phyloP scores from a whole-genome alignment of 2,329 filamentous ascomycete species.

The Helotiales sp. region DNA sequence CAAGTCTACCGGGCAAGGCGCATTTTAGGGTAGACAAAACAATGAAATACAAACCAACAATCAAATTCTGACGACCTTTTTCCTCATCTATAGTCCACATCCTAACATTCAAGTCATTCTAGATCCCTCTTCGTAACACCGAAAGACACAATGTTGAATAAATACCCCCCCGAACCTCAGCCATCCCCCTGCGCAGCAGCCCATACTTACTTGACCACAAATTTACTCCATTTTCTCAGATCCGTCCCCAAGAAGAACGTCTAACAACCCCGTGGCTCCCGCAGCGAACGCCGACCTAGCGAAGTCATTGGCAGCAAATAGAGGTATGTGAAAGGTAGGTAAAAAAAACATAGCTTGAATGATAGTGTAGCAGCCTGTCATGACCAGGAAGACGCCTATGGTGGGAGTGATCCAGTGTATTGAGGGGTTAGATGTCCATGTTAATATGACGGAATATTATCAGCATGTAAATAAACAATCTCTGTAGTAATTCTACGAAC shows the following conservation, averaged over 20 bases:
- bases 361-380: constrained; percentile 54
- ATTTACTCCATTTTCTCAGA: constrained; percentile 25
- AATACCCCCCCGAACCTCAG: too few species aligned
- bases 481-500: background rate
- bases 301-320: constrained; percentile 52
- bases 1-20: background rate
- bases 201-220: constrained; percentile 17
- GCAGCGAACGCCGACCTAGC: constrained; percentile 48
- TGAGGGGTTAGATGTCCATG: constrained; percentile 49
- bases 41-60: background rate
- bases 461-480: background rate
- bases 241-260: constrained; percentile 34
- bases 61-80: background rate
- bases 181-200: background rate
- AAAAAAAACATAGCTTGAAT: constrained; percentile 62
- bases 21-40: background rate
- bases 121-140: too few species aligned
- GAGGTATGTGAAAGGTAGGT: constrained; percentile 58
- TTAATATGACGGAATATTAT: constrained; percentile 27
- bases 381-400: constrained; percentile 58
- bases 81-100: background rate
- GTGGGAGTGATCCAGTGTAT: constrained; percentile 62
- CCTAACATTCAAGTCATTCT: too few species aligned
- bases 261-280: constrained; percentile 61
- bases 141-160: too few species aligned